These are phyloP conservation scores for Trametes cingulata DNA, from an alignment of 768 basidiomycete species.

Conservation along the genomic window DNA sequence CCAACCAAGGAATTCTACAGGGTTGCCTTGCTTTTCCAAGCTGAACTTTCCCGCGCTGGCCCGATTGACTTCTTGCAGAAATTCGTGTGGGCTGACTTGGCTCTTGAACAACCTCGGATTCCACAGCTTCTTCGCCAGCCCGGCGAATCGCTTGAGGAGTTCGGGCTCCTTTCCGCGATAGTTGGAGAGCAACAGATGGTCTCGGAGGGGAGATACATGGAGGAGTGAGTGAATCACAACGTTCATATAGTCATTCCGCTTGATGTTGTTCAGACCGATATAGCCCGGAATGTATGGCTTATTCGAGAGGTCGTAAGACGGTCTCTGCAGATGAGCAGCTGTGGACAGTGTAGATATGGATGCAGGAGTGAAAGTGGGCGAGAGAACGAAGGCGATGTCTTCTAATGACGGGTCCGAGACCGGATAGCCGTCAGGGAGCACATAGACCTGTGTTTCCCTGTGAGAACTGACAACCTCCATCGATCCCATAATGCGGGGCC, in stretches of 20 bases:
- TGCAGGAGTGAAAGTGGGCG: conserved; percentile 76
- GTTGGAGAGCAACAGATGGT: conserved; percentile 79
- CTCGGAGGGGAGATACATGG: conserved; percentile 87
- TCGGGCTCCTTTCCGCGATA: conserved; percentile 79
- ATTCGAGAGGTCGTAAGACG: conserved; percentile 81
- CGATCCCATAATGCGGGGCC: conserved; percentile 12
- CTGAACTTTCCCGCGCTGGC: conserved; percentile 90
- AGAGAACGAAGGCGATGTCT: conserved; percentile 89
- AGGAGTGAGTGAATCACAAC: conserved; percentile 93
- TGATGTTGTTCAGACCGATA: conserved; percentile 97
- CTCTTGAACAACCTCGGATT: conserved; percentile 95
- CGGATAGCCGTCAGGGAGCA: conserved; percentile 94
- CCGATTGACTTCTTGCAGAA: conserved; percentile 93
- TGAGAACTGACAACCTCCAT: conserved; percentile 21
- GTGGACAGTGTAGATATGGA: conserved; percentile 59
- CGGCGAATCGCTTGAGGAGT: conserved; percentile 83
- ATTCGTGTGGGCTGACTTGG: conserved; percentile 98
- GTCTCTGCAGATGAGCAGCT: conserved; percentile 60
- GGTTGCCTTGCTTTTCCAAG: conserved; percentile 93
- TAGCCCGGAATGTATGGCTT: conserved; percentile 90
- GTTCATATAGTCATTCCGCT: conserved; percentile 96
- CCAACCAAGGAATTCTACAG: conserved; percentile 95
- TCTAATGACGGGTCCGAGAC: conserved; percentile 96
- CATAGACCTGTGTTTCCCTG: conserved; percentile 69
- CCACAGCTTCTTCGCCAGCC: conserved; percentile 92